Percentiles rank a stretch among this genome's conserved stretches.
phyloP scores from a whole-genome alignment of 495 filamentous ascomycete species.

The Podospora pseudoanserina region DNA sequence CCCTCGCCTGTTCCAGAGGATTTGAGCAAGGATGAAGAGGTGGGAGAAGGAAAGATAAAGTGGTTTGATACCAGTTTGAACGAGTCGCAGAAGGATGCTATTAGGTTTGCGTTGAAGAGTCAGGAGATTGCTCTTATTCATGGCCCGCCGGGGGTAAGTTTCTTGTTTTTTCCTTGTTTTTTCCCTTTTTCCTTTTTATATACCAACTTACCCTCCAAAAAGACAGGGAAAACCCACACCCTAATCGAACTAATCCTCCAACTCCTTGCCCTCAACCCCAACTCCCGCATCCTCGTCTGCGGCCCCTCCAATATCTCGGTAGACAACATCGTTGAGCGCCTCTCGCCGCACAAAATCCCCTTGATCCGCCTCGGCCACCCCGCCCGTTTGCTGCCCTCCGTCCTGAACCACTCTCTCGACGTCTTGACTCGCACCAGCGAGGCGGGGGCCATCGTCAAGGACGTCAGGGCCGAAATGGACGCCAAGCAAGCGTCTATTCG shows the following conservation, averaged over 20 bases:
- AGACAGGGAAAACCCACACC: slow-evolving; percentile 94
- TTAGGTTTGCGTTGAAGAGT: slow-evolving; percentile 80
- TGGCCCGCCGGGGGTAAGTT: slow-evolving; percentile 75
- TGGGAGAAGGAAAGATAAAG: slow-evolving; percentile 49
- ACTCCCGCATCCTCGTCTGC: slow-evolving; percentile 79
- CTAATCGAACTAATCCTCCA: slow-evolving; percentile 93
- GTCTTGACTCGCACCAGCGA: slow-evolving; percentile 89
- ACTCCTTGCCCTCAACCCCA: slow-evolving; percentile 55
- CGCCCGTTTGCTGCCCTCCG: slow-evolving; percentile 82
- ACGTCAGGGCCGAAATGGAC: slow-evolving; percentile 91
- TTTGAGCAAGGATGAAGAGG: slow-evolving; percentile 35
- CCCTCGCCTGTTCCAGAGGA: slow-evolving; percentile 54
- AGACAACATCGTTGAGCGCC: slow-evolving; percentile 96
- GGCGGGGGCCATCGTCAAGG: slow-evolving; percentile 83
- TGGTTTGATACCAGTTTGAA: slow-evolving; percentile 82
- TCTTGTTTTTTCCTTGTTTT: neutral
- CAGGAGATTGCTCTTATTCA: slow-evolving; percentile 89
- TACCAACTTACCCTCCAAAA: slow-evolving; percentile 17
- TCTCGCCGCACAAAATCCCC: slow-evolving; percentile 76
- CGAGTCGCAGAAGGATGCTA: slow-evolving; percentile 84
- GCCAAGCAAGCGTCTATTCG: slow-evolving; percentile 81
- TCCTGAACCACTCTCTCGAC: slow-evolving; percentile 85
- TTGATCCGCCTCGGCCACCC: slow-evolving; percentile 91
- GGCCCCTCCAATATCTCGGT: slow-evolving; percentile 95
- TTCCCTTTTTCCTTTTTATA: neutral